phyloP scores from a whole-genome alignment of 2,329 filamentous ascomycete genomes.

The Delphinella strobiligena region DNA sequence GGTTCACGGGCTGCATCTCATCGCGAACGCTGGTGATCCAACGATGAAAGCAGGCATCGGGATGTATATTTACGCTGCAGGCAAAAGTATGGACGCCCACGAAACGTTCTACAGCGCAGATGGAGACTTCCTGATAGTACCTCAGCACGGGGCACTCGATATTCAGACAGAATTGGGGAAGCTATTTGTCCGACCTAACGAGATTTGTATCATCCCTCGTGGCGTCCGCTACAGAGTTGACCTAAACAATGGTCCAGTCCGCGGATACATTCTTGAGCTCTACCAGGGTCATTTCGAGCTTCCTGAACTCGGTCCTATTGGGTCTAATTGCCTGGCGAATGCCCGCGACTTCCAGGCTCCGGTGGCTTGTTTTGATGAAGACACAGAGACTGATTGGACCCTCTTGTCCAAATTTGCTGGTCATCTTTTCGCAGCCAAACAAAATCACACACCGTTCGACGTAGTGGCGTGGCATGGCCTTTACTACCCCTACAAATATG shows the following conservation, averaged over 20 bases:
- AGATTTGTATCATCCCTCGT: constrained; percentile 53
- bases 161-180: constrained; percentile 58
- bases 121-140: constrained; percentile 55
- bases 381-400: constrained; percentile 42
- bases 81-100: constrained; percentile 61
- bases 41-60: constrained; percentile 68
- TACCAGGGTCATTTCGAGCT: constrained; percentile 54
- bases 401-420: constrained; percentile 52
- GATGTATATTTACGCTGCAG: constrained; percentile 70
- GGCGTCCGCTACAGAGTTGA: constrained; percentile 53
- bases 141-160: constrained; percentile 52
- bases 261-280: constrained; percentile 56
- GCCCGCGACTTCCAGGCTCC: constrained; percentile 54
- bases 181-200: constrained; percentile 53
- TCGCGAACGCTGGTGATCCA: constrained; percentile 70
- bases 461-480: constrained; percentile 64
- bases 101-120: constrained; percentile 75
- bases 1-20: constrained; percentile 56
- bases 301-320: constrained; percentile 55
- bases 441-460: constrained; percentile 57
- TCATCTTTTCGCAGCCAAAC: constrained; percentile 46
- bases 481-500: constrained; percentile 50
- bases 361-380: constrained; percentile 44
- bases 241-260: constrained; percentile 46
- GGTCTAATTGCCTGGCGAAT: constrained; percentile 54